Evolutionary conservation across 2,329 filamentous ascomycete species (phyloP), one percentile per base, ranked within the genome.

Genomic region (Aspergillus aculeatinus): DNA sequence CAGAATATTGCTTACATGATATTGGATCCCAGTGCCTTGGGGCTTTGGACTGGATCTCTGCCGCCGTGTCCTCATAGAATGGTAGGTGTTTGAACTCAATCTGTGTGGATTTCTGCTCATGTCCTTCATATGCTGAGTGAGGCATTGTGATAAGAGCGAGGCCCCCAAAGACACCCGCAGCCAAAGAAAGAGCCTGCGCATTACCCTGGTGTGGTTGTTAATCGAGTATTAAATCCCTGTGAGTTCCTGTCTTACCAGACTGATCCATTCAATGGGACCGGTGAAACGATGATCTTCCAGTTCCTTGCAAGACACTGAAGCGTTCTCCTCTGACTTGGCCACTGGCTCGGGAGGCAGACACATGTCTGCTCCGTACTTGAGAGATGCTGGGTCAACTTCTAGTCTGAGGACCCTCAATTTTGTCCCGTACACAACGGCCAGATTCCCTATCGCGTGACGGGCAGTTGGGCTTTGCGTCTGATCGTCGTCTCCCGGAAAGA

Each of bases 181-280:
- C 63, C 19, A 77, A 60, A 29, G 44, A 55, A 19, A 75, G 59
- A 1, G 54, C 60, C 21, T 59, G 16, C n/a, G 63, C 60, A n/a
- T 60, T 50, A 7, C 62, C 56, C 75, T 76, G 52, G 10, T 35
- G 42, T 42, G 2, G 29, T 19, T 48, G 44, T 68, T 29, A 65
- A 60, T 59, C 2, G 59, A 54, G 21, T 21, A 12, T 4, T 49
- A n/a, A 4, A 21, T 21, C 19, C 48, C 11, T 23, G 19, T 51
- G 9, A n/a, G 27, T 3, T 25, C 25, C 6, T 12, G 33, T 60
- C 71, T 31, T 71, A 77, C 75, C 31, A 62, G 62, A 44, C 65
- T 60, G 31, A 73, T 47, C 74, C 74, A 77, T 31, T 65, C 49
- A 5, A 76, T 52, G 12, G 73, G 73, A 1, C 74, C 74, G 11